Evolutionary conservation across 2,329 filamentous ascomycete genomes (phyloP), one percentile per base, ranked within the genome.

Genomic region (Fusarium sp.): DNA sequence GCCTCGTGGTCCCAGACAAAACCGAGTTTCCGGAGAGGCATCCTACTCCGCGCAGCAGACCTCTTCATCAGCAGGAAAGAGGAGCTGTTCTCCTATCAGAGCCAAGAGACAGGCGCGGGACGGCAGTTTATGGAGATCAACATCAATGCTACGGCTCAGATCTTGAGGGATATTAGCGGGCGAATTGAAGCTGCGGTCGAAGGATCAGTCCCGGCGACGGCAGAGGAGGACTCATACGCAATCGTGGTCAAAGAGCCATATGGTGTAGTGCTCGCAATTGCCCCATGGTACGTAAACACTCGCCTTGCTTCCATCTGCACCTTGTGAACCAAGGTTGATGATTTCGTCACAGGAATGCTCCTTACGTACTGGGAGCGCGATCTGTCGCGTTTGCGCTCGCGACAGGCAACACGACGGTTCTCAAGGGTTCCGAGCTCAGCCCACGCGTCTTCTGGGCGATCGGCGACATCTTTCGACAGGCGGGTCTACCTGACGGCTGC

Each of bases 241-340:
- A 84, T 96, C 74, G 84, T 97, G 2, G 83, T 63, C 52, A 68
- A 68, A 37, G 65, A 64, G 27, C 60, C 60, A 7, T 91, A 90
- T 76, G 94, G 94, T 1, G 94, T 96, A 7, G 87, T 95, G n/a
- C 84, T 96, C 35, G 92, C 90, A 4, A 94, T 97, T 80, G 93
- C 92, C 4, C 93, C 94, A 5, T 97, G 94, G 94, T 94, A 85
- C 78, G 83, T 73, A 20, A 35, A 35, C 16, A 56, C 52, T 35
- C 29, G 2, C 31, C 31, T 37, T 56, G 18, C 52, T n/a, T 35
- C 52, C 20, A 31, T 56, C 52, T 22, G 18, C 27, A 29, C 27
- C 6, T 29, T 56, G 24, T 35, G 13, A 18, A 35, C 29, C 52
- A 35, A 56, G 52, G 13, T 18, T 39, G 56, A 39, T 39, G 35